Evolutionary conservation across 2,329 filamentous ascomycete species (phyloP), one percentile per base, ranked within the genome.

Genomic region (Aureobasidium vineae): DNA sequence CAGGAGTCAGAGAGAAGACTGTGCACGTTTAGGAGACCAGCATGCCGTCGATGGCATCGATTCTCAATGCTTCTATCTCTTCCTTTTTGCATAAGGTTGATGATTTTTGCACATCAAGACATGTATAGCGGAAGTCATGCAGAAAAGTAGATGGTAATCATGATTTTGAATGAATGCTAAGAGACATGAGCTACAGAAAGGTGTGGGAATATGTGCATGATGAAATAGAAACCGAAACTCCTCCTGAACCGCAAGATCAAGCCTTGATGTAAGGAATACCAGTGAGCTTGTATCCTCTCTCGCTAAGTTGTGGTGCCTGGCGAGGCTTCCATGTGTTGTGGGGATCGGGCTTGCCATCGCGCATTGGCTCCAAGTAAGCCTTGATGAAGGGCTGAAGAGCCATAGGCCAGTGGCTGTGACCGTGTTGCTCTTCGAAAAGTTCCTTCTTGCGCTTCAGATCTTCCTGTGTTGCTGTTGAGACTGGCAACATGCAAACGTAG

Each of bases 231-330:
- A 36, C 33, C 2, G 33, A 36, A 36, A 36, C 33, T 36, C 33
- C 1, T 36, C 33, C 33, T 13, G 10, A 36, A 53, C 19, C 10
- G n/a, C 7, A 31, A 28, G 33, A 33, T 40, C 19, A 38, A 40
- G 59, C 59, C 45, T 63, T 66, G 43, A 68, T 61, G 47, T 66
- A 68, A 19, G 80, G 79, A 66, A 82, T 80, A 2, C 80, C 80
- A 4, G 80, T 82, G 45, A 82, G 69, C 68, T 77, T 79, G 69
- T 77, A 80, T 1, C 75, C 78, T 33, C 77, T 69, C 71, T 80
- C 79, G 64, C 71, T 72, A 21, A 82, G 68, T 40, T 72, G 66
- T 0, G 76, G 74, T 52, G 79, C 76, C 47, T 78, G 74, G 1
- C 78, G 69, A 1, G 79, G 79, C 66, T 71, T 71, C 23, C 72